Evolutionary conservation across 352 stramenopile genomes (phyloP).

Genomic region (Phytophthora palmivora): DNA sequence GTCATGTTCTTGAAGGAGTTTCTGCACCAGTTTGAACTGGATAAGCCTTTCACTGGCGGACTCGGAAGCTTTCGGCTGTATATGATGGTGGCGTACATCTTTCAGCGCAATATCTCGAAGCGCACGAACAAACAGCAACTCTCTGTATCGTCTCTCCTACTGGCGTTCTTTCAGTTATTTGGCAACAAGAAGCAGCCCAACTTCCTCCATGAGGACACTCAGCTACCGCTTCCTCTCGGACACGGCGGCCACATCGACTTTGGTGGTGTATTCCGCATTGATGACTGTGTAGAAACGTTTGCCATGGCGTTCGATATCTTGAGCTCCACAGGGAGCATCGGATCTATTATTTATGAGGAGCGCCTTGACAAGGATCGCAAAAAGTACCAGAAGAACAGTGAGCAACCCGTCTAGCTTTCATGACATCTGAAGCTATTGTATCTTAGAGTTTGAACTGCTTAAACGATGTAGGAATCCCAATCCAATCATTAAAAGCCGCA

Average conservation of each 20-base stretch:
- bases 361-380: conserved; percentile 49
- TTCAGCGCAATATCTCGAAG: conserved; percentile 33
- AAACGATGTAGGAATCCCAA: conserved; percentile 36
- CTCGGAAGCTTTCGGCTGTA: conserved; percentile 84
- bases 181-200: conserved; percentile 60
- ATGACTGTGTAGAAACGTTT: conserved; percentile 75
- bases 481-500: conserved; percentile 42
- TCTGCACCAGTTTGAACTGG: conserved; percentile 75
- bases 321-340: conserved; percentile 50
- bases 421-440: conserved; percentile 3
- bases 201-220: conserved; percentile 60
- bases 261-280: conserved; percentile 64
- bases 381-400: conserved; percentile 32
- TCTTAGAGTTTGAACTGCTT: conserved; percentile 54
- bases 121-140: conserved; percentile 21
- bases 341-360: conserved; percentile 73
- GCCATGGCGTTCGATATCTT: conserved; percentile 73
- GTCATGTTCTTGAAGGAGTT: conserved; percentile 83
- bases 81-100: conserved; percentile 80
- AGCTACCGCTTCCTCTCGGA: conserved; percentile 52
- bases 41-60: conserved; percentile 83
- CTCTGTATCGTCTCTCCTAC: conserved; percentile 41
- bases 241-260: conserved; percentile 58
- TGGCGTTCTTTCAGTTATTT: conserved; percentile 74
- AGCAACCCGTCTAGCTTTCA: conserved; percentile 1